Evolutionary conservation across 768 basidiomycete genomes (phyloP).

Genomic region (Xerocomellus amylosporus): DNA sequence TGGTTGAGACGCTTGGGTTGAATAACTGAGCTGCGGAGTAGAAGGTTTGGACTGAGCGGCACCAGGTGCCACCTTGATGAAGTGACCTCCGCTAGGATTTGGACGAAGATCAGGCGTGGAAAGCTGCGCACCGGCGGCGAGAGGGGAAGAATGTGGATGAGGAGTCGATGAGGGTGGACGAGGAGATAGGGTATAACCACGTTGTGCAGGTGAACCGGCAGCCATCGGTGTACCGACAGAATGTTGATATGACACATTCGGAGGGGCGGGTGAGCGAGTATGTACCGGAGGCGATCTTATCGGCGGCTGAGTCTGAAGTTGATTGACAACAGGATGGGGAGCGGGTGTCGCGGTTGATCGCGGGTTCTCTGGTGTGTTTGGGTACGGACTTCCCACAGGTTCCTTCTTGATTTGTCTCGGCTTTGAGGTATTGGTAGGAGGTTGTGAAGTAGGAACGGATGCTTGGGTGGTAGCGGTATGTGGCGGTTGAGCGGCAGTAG

Average conservation of each 20-base stretch:
- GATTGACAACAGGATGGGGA: slow-evolving; percentile 33
- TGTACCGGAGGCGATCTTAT: slow-evolving; percentile 32
- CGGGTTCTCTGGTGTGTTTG: slow-evolving; percentile 29
- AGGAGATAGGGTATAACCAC: slow-evolving; percentile 35
- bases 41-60: slow-evolving; percentile 27
- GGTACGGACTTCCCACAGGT: slow-evolving; percentile 24
- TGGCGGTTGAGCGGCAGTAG: slow-evolving; percentile 36
- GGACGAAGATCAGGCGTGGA: slow-evolving; percentile 25
- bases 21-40: slow-evolving; percentile 29
- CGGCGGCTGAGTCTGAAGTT: slow-evolving; percentile 29
- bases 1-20: slow-evolving; percentile 17
- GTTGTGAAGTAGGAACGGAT: slow-evolving; percentile 31
- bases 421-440: slow-evolving; percentile 22
- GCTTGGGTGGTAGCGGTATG: slow-evolving; percentile 31
- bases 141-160: slow-evolving; percentile 32
- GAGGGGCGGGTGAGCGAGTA: slow-evolving; percentile 26
- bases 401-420: slow-evolving; percentile 30
- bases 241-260: slow-evolving; percentile 22
- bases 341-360: slow-evolving; percentile 32
- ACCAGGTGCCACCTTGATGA: slow-evolving; percentile 26
- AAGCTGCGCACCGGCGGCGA: slow-evolving; percentile 28
- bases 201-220: slow-evolving; percentile 30
- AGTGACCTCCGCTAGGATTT: slow-evolving; percentile 22
- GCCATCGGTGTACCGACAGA: slow-evolving; percentile 19
- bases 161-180: slow-evolving; percentile 32